These are phyloP conservation scores for Plasmodium relictum DNA, from an alignment of 169 alveolate genomes.

Conservation along the genomic window DNA sequence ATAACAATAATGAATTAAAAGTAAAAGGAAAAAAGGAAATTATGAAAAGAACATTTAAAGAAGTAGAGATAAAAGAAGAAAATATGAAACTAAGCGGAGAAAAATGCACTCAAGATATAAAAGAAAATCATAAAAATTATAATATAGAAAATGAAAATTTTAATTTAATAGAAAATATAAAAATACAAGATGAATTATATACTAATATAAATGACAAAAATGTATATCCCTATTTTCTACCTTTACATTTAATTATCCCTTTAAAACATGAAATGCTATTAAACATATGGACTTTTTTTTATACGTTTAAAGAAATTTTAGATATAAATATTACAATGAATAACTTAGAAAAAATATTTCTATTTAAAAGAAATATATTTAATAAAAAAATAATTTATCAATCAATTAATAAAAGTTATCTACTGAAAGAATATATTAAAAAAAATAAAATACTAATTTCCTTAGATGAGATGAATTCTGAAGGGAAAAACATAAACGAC, in stretches of 20 bases:
- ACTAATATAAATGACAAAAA: background rate
- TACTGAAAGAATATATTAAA: background rate
- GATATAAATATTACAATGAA: background rate
- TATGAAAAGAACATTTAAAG: background rate
- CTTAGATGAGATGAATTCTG: background rate
- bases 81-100: background rate
- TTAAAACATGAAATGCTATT: slow-evolving; percentile 15
- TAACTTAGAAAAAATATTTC: slow-evolving; percentile 9
- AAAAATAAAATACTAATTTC: background rate
- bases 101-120: background rate
- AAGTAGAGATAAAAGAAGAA: background rate
- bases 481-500: background rate
- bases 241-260: slow-evolving; percentile 18
- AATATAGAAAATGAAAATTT: background rate
- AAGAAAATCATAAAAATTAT: slow-evolving; percentile 1
- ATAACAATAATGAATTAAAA: background rate
- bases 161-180: background rate
- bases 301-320: background rate
- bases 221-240: background rate
- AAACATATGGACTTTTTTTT: slow-evolving; percentile 28
- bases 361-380: slow-evolving; percentile 12
- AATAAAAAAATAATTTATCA: background rate
- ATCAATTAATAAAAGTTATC: slow-evolving; percentile 3
- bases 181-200: background rate
- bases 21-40: too few relatives aligned